phyloP scores from a whole-genome alignment of 371 early-diverging fungal species.

The Rhizopus stolonifer region DNA sequence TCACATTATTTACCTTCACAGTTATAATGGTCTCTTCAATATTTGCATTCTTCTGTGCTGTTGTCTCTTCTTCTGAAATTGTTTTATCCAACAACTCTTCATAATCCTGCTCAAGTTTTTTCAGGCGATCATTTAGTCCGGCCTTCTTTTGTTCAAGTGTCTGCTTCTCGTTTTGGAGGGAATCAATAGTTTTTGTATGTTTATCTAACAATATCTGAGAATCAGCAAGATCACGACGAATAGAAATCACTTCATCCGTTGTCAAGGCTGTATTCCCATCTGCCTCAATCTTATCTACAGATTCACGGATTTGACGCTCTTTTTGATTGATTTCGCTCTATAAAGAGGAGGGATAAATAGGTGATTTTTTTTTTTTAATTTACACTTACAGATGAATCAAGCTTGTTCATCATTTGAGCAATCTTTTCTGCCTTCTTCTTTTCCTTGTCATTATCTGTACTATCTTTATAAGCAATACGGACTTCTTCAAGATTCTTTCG shows the following conservation, averaged over 20 bases:
- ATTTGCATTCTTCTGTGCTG: conserved; percentile 58
- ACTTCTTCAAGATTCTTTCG: conserved; percentile 60
- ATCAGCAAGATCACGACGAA: conserved; percentile 80
- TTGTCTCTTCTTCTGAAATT: conserved; percentile 88
- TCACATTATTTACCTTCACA: conserved; percentile 59
- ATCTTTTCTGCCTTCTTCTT: conserved; percentile 81
- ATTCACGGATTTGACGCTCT: conserved; percentile 77
- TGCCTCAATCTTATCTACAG: conserved; percentile 63
- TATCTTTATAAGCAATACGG: conserved; percentile 51
- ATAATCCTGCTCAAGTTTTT: conserved; percentile 67
- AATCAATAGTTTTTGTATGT: conserved; percentile 66
- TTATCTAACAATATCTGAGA: conserved; percentile 67
- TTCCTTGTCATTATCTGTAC: conserved; percentile 66
- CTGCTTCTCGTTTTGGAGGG: conserved; percentile 66
- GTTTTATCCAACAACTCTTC: conserved; percentile 93
- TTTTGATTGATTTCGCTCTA: conserved; percentile 71
- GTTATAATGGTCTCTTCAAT: conserved; percentile 74
- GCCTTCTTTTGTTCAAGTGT: conserved; percentile 57
- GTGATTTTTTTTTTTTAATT: background rate
- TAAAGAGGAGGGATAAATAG: background rate
- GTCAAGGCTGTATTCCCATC: conserved; percentile 48
- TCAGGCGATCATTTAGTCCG: background rate
- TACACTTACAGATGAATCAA: conserved; percentile 72
- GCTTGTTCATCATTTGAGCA: conserved; percentile 83
- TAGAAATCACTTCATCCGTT: conserved; percentile 70